Base-by-base conservation (phyloP, 306 rosid genomes). In the Mucuna pruriens region DNA sequence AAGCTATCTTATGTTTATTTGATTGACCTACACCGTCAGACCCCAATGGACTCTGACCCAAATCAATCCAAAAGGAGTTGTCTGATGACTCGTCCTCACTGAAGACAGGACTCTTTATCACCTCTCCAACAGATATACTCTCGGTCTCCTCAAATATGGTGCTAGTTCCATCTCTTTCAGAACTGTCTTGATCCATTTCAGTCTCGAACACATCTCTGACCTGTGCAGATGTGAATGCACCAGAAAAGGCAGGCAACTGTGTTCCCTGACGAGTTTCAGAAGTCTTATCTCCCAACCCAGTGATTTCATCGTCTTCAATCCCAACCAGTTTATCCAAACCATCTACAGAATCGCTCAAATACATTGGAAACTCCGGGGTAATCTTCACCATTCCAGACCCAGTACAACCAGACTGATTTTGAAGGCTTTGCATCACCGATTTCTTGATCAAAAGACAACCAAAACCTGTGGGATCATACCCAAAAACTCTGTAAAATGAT, bases 351-450 rank as follows among this genome's bases (percentile, higher is more conserved):
- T 95, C 99, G 38, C 99, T 90, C 87, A 95, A 71, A 84, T 93
- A 95, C 82, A 92, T 17, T 12, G 99, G 99, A 80, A 80, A 95
- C 77, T 92, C 99, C 0, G 99, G 99, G 64, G 95, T 91, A 46
- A 95, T 88, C 91, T 91, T 95, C 90, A 95, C 99, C 87, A 95
- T 95, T 84, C 99, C 99, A 19, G 94, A 90, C 26, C 99, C 97
- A 10, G 97, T 95, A 76, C 88, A 80, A 80, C 97, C 97, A 10
- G 97, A 95, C 74, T 84, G 95, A 87, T 86, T 92, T 63, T 95
- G 99, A 76, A 95, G 94, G 87, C 91, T 88, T 36, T 92, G 91
- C 84, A 95, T 93, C 34, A 90, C 97, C 0, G 99, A 95, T 77
- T 95, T 95, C 89, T 95, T 95, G 51, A 95, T 95, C 72, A 95